Conservation (phyloP, 305 asterid species). For the Plantago rigida region DNA sequence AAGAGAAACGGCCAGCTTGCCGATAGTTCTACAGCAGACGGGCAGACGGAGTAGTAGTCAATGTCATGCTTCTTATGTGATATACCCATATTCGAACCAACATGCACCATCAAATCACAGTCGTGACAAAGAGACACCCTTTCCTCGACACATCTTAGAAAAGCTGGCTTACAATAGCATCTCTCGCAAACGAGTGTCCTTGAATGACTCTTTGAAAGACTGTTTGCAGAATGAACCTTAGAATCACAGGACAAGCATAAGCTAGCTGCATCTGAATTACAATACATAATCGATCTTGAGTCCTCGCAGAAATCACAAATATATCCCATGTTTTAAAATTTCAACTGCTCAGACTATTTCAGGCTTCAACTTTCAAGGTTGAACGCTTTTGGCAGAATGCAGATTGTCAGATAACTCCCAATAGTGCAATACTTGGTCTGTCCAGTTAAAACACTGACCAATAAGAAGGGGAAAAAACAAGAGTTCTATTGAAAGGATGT, state of each 20-base stretch:
- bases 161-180: conserved; percentile 46
- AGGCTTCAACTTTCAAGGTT: conserved; percentile 6
- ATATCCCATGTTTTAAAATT: conserved; percentile 37
- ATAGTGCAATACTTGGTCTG: too few relatives aligned
- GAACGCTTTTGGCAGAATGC: neutral
- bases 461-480: too few relatives aligned
- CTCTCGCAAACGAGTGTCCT: conserved; percentile 57
- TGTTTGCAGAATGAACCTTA: conserved; percentile 55
- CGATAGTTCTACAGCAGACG: conserved; percentile 77
- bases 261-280: conserved; percentile 56
- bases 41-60: conserved; percentile 70
- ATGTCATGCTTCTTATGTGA: conserved; percentile 46
- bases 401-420: conserved; percentile 7
- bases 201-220: conserved; percentile 53
- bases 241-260: conserved; percentile 57
- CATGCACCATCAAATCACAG: conserved; percentile 43
- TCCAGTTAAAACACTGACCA: too few relatives aligned
- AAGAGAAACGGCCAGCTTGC: conserved; percentile 57
- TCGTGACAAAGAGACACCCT: conserved; percentile 47
- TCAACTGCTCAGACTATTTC: neutral
- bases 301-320: conserved; percentile 51
- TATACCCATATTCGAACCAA: neutral
- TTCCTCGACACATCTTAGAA: conserved; percentile 44
- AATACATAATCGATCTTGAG: conserved; percentile 43
- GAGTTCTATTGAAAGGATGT: too few relatives aligned